Base-by-base conservation (phyloP, 2,329 filamentous ascomycete species). In the Calonectria pteridis region DNA sequence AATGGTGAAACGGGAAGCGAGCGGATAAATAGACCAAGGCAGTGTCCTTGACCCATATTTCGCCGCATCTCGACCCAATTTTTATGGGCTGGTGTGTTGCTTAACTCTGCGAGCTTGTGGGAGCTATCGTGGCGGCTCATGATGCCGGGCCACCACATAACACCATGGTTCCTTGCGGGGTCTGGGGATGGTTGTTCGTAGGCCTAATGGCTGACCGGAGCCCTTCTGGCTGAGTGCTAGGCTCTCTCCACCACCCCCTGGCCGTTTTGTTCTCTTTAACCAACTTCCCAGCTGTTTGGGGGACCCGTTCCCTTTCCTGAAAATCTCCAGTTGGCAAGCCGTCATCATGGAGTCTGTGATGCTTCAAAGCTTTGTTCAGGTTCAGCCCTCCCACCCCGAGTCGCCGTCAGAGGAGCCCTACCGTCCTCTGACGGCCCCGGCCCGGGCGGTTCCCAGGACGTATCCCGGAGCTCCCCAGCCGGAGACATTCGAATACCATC, bases 391-490 rank as follows among this genome's bases (percentile, higher is more conserved):
- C 10, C 69, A 72, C 59, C 29, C 51, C 63, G 75, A 71, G 14
- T 72, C 78, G 2, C 73, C 67, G 23, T 72, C 63, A 23, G 74
- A 80, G 35, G 78, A 79, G 43, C 70, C 74, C 23, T 77, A 74
- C 67, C 75, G 70, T 49, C 81, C 77, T 20, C 78, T 80, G 28
- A 77, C 78, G 18, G 76, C 79, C 1, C 85, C 86, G 4, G 81
- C 82, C 43, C 85, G 81, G 69, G 84, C 82, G 31, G 78, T 86
- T 3, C 81, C 85, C 0, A 83, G 86, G 69, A 86, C 82, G 0
- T 84, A 86, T 35, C 84, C 84, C 0, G 84, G 86, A 3, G 84
- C 84, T 3, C 83, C 84, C 6, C 83, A 85, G 40, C 77, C 76
- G 9, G 80, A 81, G 10, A 76, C 79, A 0, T 81, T 84, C 50